Evolutionary conservation across 352 stramenopile species (phyloP).

Genomic region (Albugo laibachii): DNA sequence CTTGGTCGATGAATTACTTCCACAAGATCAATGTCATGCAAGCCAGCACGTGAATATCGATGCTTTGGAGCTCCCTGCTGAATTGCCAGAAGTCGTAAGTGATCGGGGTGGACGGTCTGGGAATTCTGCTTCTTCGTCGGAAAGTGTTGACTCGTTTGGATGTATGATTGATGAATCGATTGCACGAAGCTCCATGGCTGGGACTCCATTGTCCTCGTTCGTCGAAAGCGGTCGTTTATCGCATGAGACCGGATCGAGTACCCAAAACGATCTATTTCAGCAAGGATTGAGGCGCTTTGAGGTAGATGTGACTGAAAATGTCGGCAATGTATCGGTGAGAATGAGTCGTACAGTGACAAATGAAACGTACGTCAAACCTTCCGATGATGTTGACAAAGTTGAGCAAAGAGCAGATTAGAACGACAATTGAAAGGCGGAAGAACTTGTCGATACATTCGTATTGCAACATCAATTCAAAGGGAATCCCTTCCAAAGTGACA

Average conservation of each 20-base stretch:
- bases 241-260: no score
- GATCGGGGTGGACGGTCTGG: background rate
- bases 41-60: constrained; percentile 4
- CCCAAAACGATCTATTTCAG: constrained; percentile 11
- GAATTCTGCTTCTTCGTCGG: background rate
- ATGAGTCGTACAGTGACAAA: constrained; percentile 10
- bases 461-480: constrained; percentile 5
- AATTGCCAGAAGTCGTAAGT: background rate
- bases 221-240: constrained; percentile 44
- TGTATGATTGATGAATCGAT: background rate
- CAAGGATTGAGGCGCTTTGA: constrained; percentile 50
- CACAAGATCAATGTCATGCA: constrained; percentile 19
- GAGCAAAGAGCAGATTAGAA: no score
- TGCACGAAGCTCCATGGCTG: constrained; percentile 3
- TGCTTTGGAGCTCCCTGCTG: background rate
- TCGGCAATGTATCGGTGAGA: constrained; percentile 59
- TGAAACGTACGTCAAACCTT: no score
- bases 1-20: constrained; percentile 58
- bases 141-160: no score
- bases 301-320: constrained; percentile 38
- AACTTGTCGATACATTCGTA: background rate
- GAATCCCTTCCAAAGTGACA: constrained; percentile 8
- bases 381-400: no score
- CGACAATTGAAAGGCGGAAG: no score
- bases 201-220: constrained; percentile 67